These are phyloP conservation scores for Aspergillus bertholletiae DNA, from an alignment of 495 filamentous ascomycete genomes.

Conservation along the genomic window DNA sequence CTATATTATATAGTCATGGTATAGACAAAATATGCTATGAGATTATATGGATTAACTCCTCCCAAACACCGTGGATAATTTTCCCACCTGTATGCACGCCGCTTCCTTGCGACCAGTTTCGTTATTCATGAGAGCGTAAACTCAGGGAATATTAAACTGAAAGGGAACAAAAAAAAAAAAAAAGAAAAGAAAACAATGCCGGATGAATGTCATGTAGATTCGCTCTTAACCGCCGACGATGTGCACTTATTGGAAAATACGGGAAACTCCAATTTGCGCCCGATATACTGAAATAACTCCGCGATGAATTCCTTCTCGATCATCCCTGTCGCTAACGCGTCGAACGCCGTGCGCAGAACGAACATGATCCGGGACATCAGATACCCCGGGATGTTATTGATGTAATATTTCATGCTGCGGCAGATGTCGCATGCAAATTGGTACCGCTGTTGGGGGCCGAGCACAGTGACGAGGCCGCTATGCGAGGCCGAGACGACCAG, in stretches of 20 bases:
- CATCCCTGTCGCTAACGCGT: conserved; percentile 22
- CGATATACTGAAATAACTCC: conserved; percentile 21
- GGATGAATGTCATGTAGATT: background rate
- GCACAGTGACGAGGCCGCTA: conserved; percentile 16
- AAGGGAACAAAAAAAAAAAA: background rate
- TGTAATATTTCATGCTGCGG: conserved; percentile 28
- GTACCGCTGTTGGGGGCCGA: conserved; percentile 20
- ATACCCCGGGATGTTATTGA: conserved; percentile 19
- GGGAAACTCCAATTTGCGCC: conserved; percentile 17
- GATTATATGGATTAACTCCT: no score
- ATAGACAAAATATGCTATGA: no score
- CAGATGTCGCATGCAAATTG: conserved; percentile 24
- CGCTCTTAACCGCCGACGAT: conserved; percentile 7
- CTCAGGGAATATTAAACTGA: background rate
- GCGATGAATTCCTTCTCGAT: conserved; percentile 20
- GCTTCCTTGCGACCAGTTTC: background rate
- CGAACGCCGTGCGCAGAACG: conserved; percentile 21
- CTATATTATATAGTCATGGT: no score
- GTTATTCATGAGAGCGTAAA: background rate
- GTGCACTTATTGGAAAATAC: conserved; percentile 23
- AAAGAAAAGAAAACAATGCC: background rate
- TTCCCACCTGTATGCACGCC: no score
- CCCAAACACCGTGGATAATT: no score
- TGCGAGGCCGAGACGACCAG: conserved; percentile 19
- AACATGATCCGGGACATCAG: conserved; percentile 28